Evolutionary conservation across 2,329 filamentous ascomycete species (phyloP).

Genomic region (Alternaria ethzedia): DNA sequence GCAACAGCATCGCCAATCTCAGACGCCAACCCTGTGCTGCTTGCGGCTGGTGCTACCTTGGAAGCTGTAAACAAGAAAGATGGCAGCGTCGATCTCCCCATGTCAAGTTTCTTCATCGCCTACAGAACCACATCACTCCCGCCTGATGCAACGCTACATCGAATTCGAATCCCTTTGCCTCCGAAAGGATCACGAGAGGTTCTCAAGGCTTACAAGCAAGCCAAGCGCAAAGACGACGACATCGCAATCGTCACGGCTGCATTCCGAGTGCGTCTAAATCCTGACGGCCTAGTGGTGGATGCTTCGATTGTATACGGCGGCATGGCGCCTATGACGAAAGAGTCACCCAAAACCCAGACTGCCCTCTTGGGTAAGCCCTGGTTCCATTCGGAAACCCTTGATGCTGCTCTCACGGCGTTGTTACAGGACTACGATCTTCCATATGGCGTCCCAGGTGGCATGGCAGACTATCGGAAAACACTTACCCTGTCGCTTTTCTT

Average conservation of each 20-base stretch:
- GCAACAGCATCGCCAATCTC: conserved; percentile 95
- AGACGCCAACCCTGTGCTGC: conserved; percentile 88
- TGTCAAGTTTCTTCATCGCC: conserved; percentile 87
- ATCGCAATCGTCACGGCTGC: conserved; percentile 95
- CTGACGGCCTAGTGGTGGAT: conserved; percentile 71
- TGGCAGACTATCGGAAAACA: conserved; percentile 93
- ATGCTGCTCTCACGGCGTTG: conserved; percentile 82
- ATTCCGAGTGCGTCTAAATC: conserved; percentile 73
- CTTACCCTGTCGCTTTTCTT: conserved; percentile 93
- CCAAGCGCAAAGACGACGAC: conserved; percentile 95
- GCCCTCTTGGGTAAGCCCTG: conserved; percentile 79
- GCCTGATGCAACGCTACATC: conserved; percentile 78
- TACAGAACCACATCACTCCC: conserved; percentile 84
- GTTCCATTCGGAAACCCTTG: conserved; percentile 79
- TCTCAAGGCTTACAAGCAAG: conserved; percentile 89
- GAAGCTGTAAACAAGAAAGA: conserved; percentile 76
- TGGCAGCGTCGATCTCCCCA: conserved; percentile 65
- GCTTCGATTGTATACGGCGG: conserved; percentile 87
- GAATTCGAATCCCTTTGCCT: conserved; percentile 76
- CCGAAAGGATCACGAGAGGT: conserved; percentile 75
- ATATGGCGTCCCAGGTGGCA: conserved; percentile 90
- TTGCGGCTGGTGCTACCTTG: conserved; percentile 80
- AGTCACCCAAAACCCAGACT: conserved; percentile 74
- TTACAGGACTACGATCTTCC: conserved; percentile 83
- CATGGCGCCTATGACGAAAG: conserved; percentile 87